A percentile compares a stretch with the other conserved stretches of the same genome.
Evolutionary conservation across 169 alveolate species (phyloP).

Genomic region (Haemoproteus tartakovskyi): DNA sequence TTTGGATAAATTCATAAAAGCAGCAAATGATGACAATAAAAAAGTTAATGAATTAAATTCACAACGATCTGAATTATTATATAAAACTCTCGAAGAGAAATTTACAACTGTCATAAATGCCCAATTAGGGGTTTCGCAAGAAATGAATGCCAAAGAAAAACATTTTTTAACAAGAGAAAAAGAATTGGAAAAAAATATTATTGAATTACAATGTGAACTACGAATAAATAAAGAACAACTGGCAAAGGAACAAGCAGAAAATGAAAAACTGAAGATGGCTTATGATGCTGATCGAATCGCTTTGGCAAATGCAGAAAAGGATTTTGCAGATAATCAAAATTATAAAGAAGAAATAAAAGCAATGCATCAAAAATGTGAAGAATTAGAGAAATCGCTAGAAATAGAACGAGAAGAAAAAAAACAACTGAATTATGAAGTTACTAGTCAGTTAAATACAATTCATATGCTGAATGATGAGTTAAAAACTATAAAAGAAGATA

Average conservation of each 20-base stretch:
- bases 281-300: neutral
- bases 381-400: neutral
- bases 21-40: no score
- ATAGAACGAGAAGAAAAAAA: constrained; percentile 16
- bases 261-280: neutral
- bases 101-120: neutral
- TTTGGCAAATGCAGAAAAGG: constrained; percentile 12
- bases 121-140: constrained; percentile 14
- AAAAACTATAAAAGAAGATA: constrained; percentile 20
- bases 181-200: constrained; percentile 9
- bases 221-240: constrained; percentile 8
- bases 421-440: constrained; percentile 4
- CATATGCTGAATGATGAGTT: no score
- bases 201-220: constrained; percentile 4
- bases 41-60: no score
- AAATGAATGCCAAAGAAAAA: constrained; percentile 30
- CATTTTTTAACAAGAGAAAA: constrained; percentile 41
- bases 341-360: constrained; percentile 5
- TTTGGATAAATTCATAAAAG: no score
- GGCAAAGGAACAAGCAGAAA: constrained; percentile 10
- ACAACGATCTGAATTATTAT: no score
- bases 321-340: neutral
- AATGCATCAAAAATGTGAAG: constrained; percentile 1
- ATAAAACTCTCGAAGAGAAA: no score
- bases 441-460: no score